phyloP scores from a whole-genome alignment of 495 filamentous ascomycete genomes.

The Bacidia rubella region DNA sequence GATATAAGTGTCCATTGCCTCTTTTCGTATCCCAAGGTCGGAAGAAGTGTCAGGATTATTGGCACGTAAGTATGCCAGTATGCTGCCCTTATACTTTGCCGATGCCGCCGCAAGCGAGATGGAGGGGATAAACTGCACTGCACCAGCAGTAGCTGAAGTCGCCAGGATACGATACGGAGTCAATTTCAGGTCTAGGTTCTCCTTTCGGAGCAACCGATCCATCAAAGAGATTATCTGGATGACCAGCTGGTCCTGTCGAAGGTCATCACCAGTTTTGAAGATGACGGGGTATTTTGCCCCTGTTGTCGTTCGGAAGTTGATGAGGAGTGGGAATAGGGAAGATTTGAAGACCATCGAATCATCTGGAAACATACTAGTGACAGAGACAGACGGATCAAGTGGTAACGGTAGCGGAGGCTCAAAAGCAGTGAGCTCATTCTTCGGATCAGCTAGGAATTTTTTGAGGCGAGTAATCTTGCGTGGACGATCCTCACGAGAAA shows the following conservation, averaged over 20 bases:
- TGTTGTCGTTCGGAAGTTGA: conserved; percentile 74
- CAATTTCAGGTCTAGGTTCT: conserved; percentile 92
- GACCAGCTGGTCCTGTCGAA: conserved; percentile 93
- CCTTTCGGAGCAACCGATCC: conserved; percentile 90
- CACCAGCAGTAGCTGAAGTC: conserved; percentile 75
- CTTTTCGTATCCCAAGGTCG: conserved; percentile 77
- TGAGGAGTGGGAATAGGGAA: conserved; percentile 72
- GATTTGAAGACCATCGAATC: conserved; percentile 93
- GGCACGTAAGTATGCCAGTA: conserved; percentile 72
- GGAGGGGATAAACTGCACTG: conserved; percentile 84
- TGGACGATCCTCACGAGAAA: conserved; percentile 59
- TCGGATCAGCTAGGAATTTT: conserved; percentile 69
- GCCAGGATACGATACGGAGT: conserved; percentile 94
- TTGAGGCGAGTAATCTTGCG: conserved; percentile 74
- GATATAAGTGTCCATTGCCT: conserved; percentile 88
- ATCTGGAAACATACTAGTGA: conserved; percentile 69
- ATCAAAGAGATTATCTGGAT: conserved; percentile 98
- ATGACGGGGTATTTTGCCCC: conserved; percentile 76
- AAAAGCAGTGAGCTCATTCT: conserved; percentile 70
- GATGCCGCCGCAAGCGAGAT: conserved; percentile 67
- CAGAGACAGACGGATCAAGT: conserved; percentile 66
- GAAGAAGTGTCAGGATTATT: conserved; percentile 81
- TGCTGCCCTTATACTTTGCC: conserved; percentile 64
- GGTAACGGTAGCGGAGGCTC: conserved; percentile 83
- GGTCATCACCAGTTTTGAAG: conserved; percentile 95